Conservation (phyloP, 2,329 filamentous ascomycete genomes). For the Aspergillus proliferans region DNA sequence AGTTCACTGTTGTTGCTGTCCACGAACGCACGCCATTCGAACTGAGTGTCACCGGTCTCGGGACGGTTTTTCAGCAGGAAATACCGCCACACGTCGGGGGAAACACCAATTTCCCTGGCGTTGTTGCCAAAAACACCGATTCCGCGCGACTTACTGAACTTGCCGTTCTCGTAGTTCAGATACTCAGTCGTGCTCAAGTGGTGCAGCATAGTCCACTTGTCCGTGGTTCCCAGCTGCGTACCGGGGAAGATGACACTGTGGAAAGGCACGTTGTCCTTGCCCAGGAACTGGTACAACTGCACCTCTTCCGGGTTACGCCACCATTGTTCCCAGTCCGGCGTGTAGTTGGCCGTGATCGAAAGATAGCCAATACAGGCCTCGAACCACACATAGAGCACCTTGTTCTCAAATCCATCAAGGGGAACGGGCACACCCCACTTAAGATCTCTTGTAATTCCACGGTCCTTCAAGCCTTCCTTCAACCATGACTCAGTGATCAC, state of each 20-base stretch:
- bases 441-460: conserved; percentile 86
- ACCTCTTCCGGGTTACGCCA: conserved; percentile 88
- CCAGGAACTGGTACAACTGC: conserved; percentile 89
- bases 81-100: conserved; percentile 86
- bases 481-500: conserved; percentile 44
- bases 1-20: conserved; percentile 83
- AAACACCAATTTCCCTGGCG: conserved; percentile 77
- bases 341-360: conserved; percentile 91
- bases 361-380: conserved; percentile 90
- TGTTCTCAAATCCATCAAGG: conserved; percentile 59
- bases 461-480: conserved; percentile 72
- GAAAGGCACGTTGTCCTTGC: conserved; percentile 83
- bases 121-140: conserved; percentile 90
- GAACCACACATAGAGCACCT: conserved; percentile 91
- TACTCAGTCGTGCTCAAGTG: conserved; percentile 87
- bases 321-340: conserved; percentile 84
- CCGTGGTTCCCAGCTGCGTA: conserved; percentile 73
- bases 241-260: conserved; percentile 89
- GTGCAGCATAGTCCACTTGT: conserved; percentile 85
- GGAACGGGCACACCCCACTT: conserved; percentile 73
- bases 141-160: conserved; percentile 86
- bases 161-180: conserved; percentile 79
- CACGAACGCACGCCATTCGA: conserved; percentile 82
- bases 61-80: conserved; percentile 81
- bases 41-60: conserved; percentile 80